Evolutionary conservation across 805 yeast genomes (phyloP).

Genomic region (Pichia kluyveri): DNA sequence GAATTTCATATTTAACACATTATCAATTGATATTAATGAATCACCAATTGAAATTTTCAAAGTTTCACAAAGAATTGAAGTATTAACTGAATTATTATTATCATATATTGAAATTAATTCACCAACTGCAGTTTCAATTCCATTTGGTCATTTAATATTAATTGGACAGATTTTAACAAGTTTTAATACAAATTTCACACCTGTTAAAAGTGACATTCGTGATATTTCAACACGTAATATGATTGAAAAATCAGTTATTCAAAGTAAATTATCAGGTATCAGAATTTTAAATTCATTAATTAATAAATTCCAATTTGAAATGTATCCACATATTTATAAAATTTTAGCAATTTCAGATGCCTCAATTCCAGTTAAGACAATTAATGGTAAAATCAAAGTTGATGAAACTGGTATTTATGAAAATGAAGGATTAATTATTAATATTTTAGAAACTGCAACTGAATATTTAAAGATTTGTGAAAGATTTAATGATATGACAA

Average conservation of each 20-base stretch:
- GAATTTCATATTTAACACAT: conserved; percentile 33
- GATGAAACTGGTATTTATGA: conserved; percentile 25
- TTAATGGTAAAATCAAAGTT: conserved; percentile 31
- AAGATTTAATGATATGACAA: conserved; percentile 37
- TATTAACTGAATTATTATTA: conserved; percentile 36
- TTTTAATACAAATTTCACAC: conserved; percentile 44
- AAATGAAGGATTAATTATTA: conserved; percentile 23
- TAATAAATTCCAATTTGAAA: conserved; percentile 27
- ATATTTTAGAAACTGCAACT: conserved; percentile 23
- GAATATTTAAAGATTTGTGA: conserved; percentile 18
- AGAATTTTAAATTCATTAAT: conserved; percentile 31
- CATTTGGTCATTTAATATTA: conserved; percentile 48
- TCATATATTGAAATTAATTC: conserved; percentile 44
- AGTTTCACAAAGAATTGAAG: conserved; percentile 41
- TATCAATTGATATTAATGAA: conserved; percentile 51
- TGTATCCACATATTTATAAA: conserved; percentile 38
- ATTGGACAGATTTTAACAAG: conserved; percentile 47
- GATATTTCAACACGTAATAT: conserved; percentile 39
- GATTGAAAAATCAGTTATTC: conserved; percentile 34
- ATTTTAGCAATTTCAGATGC: conserved; percentile 49
- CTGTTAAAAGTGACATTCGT: conserved; percentile 51
- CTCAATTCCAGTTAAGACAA: conserved; percentile 43
- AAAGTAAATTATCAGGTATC: conserved; percentile 38
- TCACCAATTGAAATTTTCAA: conserved; percentile 39
- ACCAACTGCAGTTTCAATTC: conserved; percentile 41